Conservation (phyloP, 345 rosid genomes). For the Acer negundo region DNA sequence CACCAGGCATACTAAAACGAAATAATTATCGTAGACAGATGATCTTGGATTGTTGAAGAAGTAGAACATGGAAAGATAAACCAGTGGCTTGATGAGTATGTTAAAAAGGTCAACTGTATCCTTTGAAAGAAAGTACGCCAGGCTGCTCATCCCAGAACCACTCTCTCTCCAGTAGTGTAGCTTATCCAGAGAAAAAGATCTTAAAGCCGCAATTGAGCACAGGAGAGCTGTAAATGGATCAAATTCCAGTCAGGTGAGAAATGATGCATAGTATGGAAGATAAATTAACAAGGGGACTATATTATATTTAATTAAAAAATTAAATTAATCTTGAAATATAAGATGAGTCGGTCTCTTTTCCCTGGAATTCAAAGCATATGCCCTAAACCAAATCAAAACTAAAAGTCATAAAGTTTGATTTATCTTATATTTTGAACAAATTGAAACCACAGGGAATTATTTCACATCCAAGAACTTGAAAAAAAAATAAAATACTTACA, state of each 20-base stretch:
- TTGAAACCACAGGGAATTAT: neutral
- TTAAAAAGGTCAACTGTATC: constrained; percentile 94
- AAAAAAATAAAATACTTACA: constrained; percentile 56
- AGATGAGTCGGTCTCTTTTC: neutral
- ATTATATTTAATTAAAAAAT: neutral
- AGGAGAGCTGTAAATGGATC: constrained; percentile 70
- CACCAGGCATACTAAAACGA: constrained; percentile 79
- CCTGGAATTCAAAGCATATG: neutral
- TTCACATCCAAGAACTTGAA: neutral
- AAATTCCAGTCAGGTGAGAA: constrained; percentile 10
- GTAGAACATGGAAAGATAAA: constrained; percentile 95
- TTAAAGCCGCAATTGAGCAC: constrained; percentile 90
- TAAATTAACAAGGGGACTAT: neutral
- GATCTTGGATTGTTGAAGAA: constrained; percentile 98
- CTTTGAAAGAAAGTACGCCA: constrained; percentile 89
- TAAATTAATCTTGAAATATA: too few relatives aligned
- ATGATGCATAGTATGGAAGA: neutral
- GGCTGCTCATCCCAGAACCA: constrained; percentile 93
- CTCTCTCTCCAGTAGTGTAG: constrained; percentile 96
- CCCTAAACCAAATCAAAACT: neutral
- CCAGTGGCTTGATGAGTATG: constrained; percentile 81
- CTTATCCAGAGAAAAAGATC: constrained; percentile 87
- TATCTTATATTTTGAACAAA: neutral
- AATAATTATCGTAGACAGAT: constrained; percentile 66
- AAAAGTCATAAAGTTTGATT: neutral